Evolutionary conservation across 2,329 filamentous ascomycete genomes (phyloP).

Genomic region (Colletotrichum sp.): DNA sequence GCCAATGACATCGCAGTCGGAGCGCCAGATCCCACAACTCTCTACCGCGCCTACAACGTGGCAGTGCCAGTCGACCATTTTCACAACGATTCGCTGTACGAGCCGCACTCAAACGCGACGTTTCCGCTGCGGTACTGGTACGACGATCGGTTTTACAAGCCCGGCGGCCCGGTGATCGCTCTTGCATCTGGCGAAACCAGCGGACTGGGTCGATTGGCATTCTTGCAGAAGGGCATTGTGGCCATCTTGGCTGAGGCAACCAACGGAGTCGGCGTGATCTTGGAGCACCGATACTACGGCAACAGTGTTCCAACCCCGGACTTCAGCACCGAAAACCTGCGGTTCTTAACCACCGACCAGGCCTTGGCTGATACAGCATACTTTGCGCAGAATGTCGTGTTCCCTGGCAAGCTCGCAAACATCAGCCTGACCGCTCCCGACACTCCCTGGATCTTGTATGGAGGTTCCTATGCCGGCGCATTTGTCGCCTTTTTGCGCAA

Average conservation of each 20-base stretch:
- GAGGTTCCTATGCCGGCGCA: constrained; percentile 82
- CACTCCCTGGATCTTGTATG: constrained; percentile 79
- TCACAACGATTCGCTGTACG: constrained; percentile 78
- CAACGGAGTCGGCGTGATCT: constrained; percentile 75
- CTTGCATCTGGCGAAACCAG: constrained; percentile 74
- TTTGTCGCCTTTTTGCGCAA: constrained; percentile 79
- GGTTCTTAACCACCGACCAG: constrained; percentile 85
- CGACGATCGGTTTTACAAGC: constrained; percentile 74
- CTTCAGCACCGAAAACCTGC: constrained; percentile 69
- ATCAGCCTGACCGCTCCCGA: constrained; percentile 67
- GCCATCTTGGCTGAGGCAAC: constrained; percentile 73
- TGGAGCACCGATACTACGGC: constrained; percentile 91
- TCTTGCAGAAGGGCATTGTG: constrained; percentile 78
- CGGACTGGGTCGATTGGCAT: constrained; percentile 66
- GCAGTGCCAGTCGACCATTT: constrained; percentile 76
- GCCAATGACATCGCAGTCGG: not conserved
- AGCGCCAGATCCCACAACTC: not conserved
- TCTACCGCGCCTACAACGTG: constrained; percentile 44
- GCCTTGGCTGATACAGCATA: constrained; percentile 81
- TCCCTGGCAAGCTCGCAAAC: constrained; percentile 67
- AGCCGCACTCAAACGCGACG: constrained; percentile 71
- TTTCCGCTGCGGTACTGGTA: constrained; percentile 85
- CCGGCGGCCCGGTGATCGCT: constrained; percentile 81
- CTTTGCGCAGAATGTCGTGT: constrained; percentile 75
- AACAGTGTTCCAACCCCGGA: constrained; percentile 71